Conservation (phyloP, 2,329 filamentous ascomycete genomes). For the Ceratocystiopsis sp. region DNA sequence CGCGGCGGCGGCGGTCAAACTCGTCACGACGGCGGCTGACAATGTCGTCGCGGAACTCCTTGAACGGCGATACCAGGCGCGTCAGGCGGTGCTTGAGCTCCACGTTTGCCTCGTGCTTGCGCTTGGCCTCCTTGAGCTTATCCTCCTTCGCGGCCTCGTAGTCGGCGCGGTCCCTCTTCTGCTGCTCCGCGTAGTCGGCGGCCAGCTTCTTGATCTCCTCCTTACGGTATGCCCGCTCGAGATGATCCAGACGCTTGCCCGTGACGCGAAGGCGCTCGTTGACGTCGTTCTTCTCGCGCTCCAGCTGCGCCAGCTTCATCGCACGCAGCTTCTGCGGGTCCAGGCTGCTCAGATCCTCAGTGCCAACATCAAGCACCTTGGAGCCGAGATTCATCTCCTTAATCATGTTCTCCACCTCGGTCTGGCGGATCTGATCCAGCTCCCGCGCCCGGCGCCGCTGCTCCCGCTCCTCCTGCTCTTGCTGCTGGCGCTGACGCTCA, state of each 20-base stretch:
- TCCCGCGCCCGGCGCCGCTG: conserved; percentile 73
- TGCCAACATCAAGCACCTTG: conserved; percentile 58
- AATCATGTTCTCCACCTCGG: conserved; percentile 85
- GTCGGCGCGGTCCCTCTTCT: conserved; percentile 56
- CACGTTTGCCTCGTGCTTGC: conserved; percentile 82
- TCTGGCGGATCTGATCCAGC: conserved; percentile 74
- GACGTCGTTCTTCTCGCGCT: conserved; percentile 95
- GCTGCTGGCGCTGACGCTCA: conserved; percentile 73
- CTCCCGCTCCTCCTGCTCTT: conserved; percentile 84
- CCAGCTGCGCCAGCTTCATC: conserved; percentile 87
- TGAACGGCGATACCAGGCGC: conserved; percentile 70
- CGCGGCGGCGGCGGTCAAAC: conserved; percentile 85
- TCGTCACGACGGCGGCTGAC: conserved; percentile 81
- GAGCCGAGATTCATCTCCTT: conserved; percentile 80
- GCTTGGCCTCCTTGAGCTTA: conserved; percentile 62
- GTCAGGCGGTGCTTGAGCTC: conserved; percentile 85
- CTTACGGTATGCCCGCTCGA: conserved; percentile 91
- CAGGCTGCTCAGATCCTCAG: conserved; percentile 68
- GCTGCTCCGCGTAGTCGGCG: conserved; percentile 72
- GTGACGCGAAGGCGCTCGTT: conserved; percentile 81
- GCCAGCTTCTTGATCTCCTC: conserved; percentile 87
- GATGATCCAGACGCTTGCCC: conserved; percentile 88
- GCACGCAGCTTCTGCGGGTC: conserved; percentile 82
- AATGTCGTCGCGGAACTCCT: conserved; percentile 64
- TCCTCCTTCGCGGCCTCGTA: conserved; percentile 67